Conservation (phyloP, 2,329 filamentous ascomycete species). For the Alternaria gansuensis region DNA sequence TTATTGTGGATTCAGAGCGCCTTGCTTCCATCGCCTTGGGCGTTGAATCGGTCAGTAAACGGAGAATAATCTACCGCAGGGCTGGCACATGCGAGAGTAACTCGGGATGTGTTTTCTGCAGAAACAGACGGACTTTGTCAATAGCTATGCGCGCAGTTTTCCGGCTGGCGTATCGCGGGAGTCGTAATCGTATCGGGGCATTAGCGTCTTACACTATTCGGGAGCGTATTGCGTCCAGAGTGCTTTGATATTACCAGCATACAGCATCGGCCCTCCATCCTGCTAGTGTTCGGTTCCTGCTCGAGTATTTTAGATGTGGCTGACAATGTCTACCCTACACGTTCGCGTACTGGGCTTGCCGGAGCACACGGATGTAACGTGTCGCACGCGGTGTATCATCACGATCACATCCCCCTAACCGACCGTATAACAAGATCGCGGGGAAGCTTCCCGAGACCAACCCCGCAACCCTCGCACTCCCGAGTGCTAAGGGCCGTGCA, state of each 20-base stretch:
- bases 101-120: slow-evolving; percentile 54
- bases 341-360: neutral
- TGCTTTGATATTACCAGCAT: slow-evolving; percentile 39
- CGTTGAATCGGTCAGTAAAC: slow-evolving; percentile 39
- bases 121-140: slow-evolving; percentile 51
- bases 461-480: slow-evolving; percentile 33
- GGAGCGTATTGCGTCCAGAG: slow-evolving; percentile 39
- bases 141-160: slow-evolving; percentile 51
- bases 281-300: neutral
- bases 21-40: slow-evolving; percentile 44
- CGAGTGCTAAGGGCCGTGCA: slow-evolving; percentile 26
- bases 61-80: slow-evolving; percentile 52
- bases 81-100: slow-evolving; percentile 58
- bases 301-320: neutral
- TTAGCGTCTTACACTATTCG: slow-evolving; percentile 40
- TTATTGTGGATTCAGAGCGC: slow-evolving; percentile 31
- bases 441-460: slow-evolving; percentile 26
- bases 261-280: slow-evolving; percentile 40
- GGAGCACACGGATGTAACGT: slow-evolving; percentile 19
- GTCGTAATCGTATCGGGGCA: neutral
- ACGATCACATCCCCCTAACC: slow-evolving; percentile 13
- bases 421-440: slow-evolving; percentile 21
- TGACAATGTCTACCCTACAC: no score
- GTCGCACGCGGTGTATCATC: slow-evolving; percentile 22
- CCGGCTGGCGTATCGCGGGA: slow-evolving; percentile 53